Evolutionary conservation across 2,329 filamentous ascomycete genomes (phyloP).

Genomic region (Nakataea oryzae): DNA sequence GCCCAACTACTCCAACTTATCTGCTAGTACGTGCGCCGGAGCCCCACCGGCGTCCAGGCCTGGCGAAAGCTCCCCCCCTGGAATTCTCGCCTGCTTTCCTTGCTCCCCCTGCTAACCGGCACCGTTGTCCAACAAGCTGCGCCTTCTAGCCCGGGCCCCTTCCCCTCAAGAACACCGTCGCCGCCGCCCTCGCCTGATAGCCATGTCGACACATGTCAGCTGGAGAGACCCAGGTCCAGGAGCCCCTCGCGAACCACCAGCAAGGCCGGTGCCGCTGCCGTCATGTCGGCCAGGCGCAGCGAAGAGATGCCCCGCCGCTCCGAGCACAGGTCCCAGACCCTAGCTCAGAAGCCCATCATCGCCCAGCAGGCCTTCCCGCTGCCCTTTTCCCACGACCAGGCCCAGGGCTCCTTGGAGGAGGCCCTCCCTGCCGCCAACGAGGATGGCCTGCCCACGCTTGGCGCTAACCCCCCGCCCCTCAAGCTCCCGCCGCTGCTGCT

Average conservation of each 20-base stretch:
- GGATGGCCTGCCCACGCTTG: conserved; percentile 26
- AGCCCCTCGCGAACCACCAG: conserved; percentile 34
- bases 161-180: conserved; percentile 41
- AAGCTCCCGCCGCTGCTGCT: conserved; percentile 43
- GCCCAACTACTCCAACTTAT: conserved; percentile 46
- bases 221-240: conserved; percentile 40
- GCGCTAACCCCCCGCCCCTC: conserved; percentile 23
- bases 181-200: conserved; percentile 39
- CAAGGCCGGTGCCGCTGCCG: conserved; percentile 23
- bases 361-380: conserved; percentile 23
- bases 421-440: conserved; percentile 16
- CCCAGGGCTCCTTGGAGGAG: not conserved
- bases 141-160: conserved; percentile 30
- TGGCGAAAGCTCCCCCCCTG: not conserved
- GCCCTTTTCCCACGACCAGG: not conserved
- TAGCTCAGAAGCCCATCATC: conserved; percentile 37
- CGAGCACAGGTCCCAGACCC: conserved; percentile 24
- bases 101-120: not conserved
- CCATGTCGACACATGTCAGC: conserved; percentile 30
- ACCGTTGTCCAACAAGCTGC: conserved; percentile 25
- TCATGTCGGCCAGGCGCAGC: conserved; percentile 30
- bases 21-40: conserved; percentile 36
- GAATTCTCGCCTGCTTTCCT: not conserved
- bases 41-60: not conserved
- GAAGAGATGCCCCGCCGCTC: conserved; percentile 30